A percentile compares a stretch with the other conserved stretches of the same genome.
Evolutionary conservation across 2,329 filamentous ascomycete species (phyloP).

Genomic region (Venturia effusa): DNA sequence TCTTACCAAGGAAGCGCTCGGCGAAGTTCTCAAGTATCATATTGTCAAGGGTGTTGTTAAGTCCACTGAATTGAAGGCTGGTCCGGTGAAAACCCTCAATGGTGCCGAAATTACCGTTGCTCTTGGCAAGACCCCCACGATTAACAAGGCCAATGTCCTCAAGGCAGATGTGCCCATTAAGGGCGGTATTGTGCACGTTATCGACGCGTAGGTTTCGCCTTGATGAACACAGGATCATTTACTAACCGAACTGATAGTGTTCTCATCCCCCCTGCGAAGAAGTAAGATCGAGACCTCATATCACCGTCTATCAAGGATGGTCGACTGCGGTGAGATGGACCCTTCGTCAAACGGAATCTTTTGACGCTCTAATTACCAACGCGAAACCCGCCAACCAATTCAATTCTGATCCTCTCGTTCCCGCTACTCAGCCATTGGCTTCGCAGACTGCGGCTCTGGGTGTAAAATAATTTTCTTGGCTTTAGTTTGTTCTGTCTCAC

Average conservation of each 20-base stretch:
- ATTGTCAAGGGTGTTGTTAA: neutral
- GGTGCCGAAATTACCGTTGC: constrained; percentile 31
- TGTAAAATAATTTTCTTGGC: too few relatives aligned
- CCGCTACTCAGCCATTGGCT: too few relatives aligned
- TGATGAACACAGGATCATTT: neutral
- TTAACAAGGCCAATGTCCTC: constrained; percentile 6
- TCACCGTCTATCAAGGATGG: too few relatives aligned
- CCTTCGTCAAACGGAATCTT: too few relatives aligned
- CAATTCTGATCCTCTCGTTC: too few relatives aligned
- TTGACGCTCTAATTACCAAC: too few relatives aligned
- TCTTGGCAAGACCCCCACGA: constrained; percentile 14
- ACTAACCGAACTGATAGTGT: neutral
- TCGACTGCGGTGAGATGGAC: too few relatives aligned
- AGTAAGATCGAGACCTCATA: neutral
- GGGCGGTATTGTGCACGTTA: constrained; percentile 38
- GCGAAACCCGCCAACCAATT: too few relatives aligned
- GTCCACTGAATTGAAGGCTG: constrained; percentile 16
- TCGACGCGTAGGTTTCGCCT: constrained; percentile 39
- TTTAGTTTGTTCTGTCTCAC: too few relatives aligned
- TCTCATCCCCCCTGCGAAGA: neutral
- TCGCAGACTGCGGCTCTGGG: too few relatives aligned
- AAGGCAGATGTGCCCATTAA: neutral
- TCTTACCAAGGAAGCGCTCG: neutral
- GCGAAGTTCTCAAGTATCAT: constrained; percentile 2
- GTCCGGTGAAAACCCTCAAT: constrained; percentile 34